Conservation (phyloP, 2,329 filamentous ascomycete species). For the Aspergillus clavatus region DNA sequence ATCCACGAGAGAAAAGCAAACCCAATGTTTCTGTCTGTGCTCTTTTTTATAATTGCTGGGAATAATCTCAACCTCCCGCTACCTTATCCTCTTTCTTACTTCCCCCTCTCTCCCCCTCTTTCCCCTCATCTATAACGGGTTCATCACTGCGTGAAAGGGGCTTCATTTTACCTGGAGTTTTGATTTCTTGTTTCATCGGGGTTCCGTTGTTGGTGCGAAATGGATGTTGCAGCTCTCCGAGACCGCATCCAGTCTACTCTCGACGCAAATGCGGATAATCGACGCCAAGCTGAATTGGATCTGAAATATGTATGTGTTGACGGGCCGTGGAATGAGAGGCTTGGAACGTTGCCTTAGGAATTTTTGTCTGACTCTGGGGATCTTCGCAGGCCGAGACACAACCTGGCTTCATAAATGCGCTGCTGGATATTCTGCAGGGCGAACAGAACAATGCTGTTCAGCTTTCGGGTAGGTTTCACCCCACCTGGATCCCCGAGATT, state of each 20-base stretch:
- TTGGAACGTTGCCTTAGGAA: no score
- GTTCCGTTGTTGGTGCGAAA: constrained; percentile 38
- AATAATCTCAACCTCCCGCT: constrained; percentile 4
- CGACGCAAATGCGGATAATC: constrained; percentile 57
- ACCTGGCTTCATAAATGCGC: constrained; percentile 81
- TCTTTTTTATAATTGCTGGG: background rate
- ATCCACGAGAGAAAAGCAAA: constrained; percentile 24
- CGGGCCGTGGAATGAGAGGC: constrained; percentile 8
- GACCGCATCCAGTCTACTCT: constrained; percentile 62
- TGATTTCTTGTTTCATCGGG: constrained; percentile 29
- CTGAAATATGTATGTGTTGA: constrained; percentile 55
- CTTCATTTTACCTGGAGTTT: constrained; percentile 21
- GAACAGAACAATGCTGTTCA: constrained; percentile 83
- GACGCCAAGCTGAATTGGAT: constrained; percentile 60
- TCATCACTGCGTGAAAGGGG: constrained; percentile 17
- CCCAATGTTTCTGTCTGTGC: constrained; percentile 9
- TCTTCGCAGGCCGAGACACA: constrained; percentile 73
- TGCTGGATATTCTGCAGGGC: constrained; percentile 82
- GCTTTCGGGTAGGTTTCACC: constrained; percentile 68
- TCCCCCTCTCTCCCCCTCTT: constrained; percentile 5
- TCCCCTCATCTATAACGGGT: constrained; percentile 2
- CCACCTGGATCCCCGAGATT: constrained; percentile 7
- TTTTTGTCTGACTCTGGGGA: constrained; percentile 2
- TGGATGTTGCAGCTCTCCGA: constrained; percentile 59
- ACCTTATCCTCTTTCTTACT: constrained; percentile 18